Evolutionary conservation across 1,284 basidiomycete species (phyloP).

Genomic region (Ceratobasidium theobromae): DNA sequence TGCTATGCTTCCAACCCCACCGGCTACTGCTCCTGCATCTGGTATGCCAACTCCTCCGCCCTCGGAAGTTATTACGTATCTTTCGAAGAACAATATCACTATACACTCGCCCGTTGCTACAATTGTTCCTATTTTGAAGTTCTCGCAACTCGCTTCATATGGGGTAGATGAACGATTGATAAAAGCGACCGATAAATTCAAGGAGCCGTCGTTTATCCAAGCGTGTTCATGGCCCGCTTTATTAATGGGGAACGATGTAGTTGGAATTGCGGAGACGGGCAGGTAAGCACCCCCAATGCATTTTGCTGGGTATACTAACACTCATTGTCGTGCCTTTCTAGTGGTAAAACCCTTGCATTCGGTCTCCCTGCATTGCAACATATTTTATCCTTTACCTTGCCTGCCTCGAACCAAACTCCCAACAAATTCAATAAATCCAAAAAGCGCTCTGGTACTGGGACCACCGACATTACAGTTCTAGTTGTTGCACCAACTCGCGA

Average conservation of each 20-base stretch:
- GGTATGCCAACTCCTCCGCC: not conserved
- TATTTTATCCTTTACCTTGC: not conserved
- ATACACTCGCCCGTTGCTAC: conserved; percentile 58
- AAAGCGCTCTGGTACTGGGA: conserved; percentile 41
- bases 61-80: conserved; percentile 8
- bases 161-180: conserved; percentile 50
- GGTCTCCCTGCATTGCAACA: conserved; percentile 79
- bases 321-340: conserved; percentile 41
- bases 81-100: conserved; percentile 64
- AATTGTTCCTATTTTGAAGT: conserved; percentile 69
- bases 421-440: conserved; percentile 44
- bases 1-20: conserved; percentile 7
- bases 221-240: conserved; percentile 94
- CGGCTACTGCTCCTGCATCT: conserved; percentile 5
- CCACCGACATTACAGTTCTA: conserved; percentile 66
- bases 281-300: conserved; percentile 51
- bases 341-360: conserved; percentile 96
- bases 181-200: conserved; percentile 67
- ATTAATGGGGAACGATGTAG: conserved; percentile 80
- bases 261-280: conserved; percentile 98
- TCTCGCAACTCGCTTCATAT: conserved; percentile 61
- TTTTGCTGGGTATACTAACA: not conserved
- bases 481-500: conserved; percentile 94
- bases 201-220: conserved; percentile 93
- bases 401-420: conserved; percentile 30